Percentiles rank a stretch among this genome's conserved stretches.
phyloP scores from a whole-genome alignment of 805 yeast species.

The Nakazawaea wickerhamii region DNA sequence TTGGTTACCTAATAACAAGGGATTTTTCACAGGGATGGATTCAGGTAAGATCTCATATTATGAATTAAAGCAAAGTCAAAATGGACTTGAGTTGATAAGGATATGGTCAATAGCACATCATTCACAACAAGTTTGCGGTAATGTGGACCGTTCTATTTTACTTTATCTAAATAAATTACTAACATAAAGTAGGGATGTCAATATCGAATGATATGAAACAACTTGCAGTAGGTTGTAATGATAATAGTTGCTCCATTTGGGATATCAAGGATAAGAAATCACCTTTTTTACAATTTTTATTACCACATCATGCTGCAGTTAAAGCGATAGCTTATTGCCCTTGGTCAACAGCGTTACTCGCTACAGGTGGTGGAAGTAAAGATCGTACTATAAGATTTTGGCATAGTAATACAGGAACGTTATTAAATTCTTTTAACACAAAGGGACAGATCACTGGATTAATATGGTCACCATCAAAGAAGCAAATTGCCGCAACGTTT shows the following conservation, averaged over 20 bases:
- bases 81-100: constrained; percentile 14
- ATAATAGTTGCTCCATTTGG: constrained; percentile 78
- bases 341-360: constrained; percentile 74
- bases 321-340: constrained; percentile 91
- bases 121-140: constrained; percentile 58
- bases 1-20: constrained; percentile 46
- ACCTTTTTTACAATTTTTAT: constrained; percentile 41
- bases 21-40: constrained; percentile 62
- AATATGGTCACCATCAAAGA: constrained; percentile 62
- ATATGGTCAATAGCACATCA: constrained; percentile 36
- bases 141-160: not conserved
- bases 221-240: constrained; percentile 80
- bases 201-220: constrained; percentile 48
- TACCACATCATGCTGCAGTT: constrained; percentile 80
- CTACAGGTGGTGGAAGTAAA: constrained; percentile 87
- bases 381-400: constrained; percentile 81
- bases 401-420: constrained; percentile 78
- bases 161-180: constrained; percentile 18
- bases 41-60: constrained; percentile 50
- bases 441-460: constrained; percentile 75
- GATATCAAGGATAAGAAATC: constrained; percentile 37
- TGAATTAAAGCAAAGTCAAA: constrained; percentile 20
- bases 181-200: constrained; percentile 44
- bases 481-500: constrained; percentile 71
- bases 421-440: constrained; percentile 51